A percentile compares a stretch with the other conserved stretches of the same genome.
These are phyloP conservation scores for Phyllosticta citrichinensis DNA, from an alignment of 2,329 filamentous ascomycete genomes.

Conservation along the genomic window DNA sequence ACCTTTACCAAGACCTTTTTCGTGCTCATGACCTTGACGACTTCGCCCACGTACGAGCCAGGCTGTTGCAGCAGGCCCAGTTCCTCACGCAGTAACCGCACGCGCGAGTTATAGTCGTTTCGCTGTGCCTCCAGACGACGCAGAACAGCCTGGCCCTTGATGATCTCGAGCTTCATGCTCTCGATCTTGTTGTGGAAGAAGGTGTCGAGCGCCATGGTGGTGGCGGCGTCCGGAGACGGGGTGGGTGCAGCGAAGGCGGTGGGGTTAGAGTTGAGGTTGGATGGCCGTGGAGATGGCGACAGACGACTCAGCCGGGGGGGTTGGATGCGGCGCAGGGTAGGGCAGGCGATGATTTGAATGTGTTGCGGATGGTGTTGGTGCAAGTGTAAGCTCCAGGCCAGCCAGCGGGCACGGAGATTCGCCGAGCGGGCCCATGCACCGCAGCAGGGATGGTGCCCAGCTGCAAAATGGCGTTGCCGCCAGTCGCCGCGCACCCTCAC, in stretches of 20 bases:
- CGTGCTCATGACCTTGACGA: conserved; percentile 99
- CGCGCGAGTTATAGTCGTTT: conserved; percentile 98
- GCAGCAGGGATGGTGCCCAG: background rate
- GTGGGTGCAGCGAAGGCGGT: background rate
- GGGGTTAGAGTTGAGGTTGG: background rate
- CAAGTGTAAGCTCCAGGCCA: conserved; percentile 6
- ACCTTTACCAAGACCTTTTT: conserved; percentile 99
- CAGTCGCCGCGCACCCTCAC: background rate
- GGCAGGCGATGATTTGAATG: background rate
- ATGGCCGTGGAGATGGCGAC: background rate
- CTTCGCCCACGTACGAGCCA: conserved; percentile 95
- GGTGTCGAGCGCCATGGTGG: conserved; percentile 93
- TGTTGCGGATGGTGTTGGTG: conserved; percentile 7
- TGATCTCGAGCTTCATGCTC: conserved; percentile 99
- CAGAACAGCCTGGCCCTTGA: conserved; percentile 92
- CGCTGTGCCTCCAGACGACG: conserved; percentile 93
- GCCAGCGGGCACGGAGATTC: conserved; percentile 7
- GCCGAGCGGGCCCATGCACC: background rate
- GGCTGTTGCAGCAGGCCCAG: conserved; percentile 92
- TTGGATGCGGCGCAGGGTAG: background rate
- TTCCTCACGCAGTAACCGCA: conserved; percentile 89
- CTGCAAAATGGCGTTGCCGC: background rate
- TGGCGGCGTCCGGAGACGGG: conserved; percentile 19
- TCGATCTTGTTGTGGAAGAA: conserved; percentile 99
- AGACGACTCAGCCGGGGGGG: background rate